Conservation (phyloP, 768 basidiomycete species). For the Nevesoporus exiguus region DNA sequence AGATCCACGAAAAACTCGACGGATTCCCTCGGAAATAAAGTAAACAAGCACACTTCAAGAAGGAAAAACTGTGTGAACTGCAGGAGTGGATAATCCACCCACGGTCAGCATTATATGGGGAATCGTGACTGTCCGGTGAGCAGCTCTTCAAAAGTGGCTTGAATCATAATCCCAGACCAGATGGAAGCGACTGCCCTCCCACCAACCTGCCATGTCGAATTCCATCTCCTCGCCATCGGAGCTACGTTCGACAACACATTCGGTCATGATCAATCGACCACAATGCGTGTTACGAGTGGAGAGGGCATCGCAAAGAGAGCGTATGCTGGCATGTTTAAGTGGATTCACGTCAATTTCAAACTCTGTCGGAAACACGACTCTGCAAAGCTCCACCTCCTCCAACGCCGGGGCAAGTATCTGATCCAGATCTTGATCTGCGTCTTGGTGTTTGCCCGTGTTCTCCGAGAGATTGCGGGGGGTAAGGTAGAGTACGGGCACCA, state of each 20-base stretch:
- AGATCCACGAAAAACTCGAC: too few species aligned
- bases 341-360: not conserved
- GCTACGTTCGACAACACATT: not conserved
- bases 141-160: too few species aligned
- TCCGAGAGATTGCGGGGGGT: too few species aligned
- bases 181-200: not conserved
- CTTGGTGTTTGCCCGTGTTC: too few species aligned
- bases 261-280: not conserved
- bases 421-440: not conserved
- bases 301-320: not conserved
- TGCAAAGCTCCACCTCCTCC: not conserved
- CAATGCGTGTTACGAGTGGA: not conserved
- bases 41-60: too few species aligned
- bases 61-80: too few species aligned
- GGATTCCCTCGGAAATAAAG: too few species aligned
- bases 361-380: not conserved
- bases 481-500: not conserved
- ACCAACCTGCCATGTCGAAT: not conserved
- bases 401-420: not conserved
- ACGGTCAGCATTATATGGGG: too few species aligned
- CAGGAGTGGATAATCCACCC: too few species aligned
- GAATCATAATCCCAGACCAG: too few species aligned
- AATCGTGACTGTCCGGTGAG: too few species aligned
- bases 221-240: not conserved
- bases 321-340: not conserved